Base-by-base conservation (phyloP, 2,329 filamentous ascomycete genomes). In the Diplodia scrobiculata region DNA sequence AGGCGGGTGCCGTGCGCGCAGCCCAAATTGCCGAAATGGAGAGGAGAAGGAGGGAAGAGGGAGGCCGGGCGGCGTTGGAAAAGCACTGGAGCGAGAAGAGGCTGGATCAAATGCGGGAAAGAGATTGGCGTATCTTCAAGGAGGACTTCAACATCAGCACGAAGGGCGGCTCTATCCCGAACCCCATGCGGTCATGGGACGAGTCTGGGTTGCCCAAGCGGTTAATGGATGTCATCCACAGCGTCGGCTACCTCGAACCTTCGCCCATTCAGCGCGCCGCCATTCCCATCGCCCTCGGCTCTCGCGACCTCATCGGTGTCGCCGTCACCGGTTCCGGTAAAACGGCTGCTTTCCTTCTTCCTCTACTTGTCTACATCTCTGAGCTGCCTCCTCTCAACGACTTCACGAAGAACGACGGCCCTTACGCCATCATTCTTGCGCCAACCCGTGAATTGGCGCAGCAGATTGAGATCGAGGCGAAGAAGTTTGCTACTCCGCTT, bases 41-140 rank as follows among this genome's bases (percentile, higher is more conserved):
- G 79, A 82, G 89, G 67, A 86, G 88, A 70, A 87, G 89, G 34
- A 89, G 87, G 72, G 89, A 96, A 73, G 87, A 90, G 69, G 87
- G 88, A 11, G 80, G 82, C 1, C 86, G 90, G 68, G 91, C 89
- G 69, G 89, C 89, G 38, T 83, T 96, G 66, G 93, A 96, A 72
- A 93, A 93, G 77, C 92, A 97, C 78, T 99, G 95, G 95, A 92
- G 91, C 65, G 91, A 97, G 75, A 99, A 99, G 86, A 86, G 84
- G 68, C 82, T 98, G 69, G 87, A 91, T 14, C 91, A 97, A 73
- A 99, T 99, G 95, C 91, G 92, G 69, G 93, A 98, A 79, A 86
- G 95, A 76, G 95, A 99, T 79, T 99, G 95, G 95, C 91, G 95
- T 75, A 98, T 99, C 72, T 97, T 99, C 87, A 99, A 98, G 80